Conservation (phyloP, 2,329 filamentous ascomycete species). For the Aspergillus quadricinctus region DNA sequence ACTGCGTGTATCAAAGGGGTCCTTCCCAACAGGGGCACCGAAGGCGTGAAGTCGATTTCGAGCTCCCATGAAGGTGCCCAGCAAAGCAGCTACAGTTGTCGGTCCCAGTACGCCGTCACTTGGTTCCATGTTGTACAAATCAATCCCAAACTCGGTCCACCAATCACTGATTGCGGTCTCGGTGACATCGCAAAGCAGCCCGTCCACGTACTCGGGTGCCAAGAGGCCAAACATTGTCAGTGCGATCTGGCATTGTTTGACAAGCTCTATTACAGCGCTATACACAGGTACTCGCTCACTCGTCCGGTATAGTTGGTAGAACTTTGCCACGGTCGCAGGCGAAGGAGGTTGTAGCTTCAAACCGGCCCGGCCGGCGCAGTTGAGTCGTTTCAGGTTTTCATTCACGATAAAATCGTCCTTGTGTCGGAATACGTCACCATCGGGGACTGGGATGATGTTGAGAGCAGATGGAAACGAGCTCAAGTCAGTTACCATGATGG, state of each 20-base stretch:
- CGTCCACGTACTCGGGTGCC: slow-evolving; percentile 84
- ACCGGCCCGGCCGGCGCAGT: slow-evolving; percentile 84
- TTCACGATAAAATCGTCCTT: slow-evolving; percentile 87
- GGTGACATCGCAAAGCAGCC: slow-evolving; percentile 86
- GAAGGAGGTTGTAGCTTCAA: slow-evolving; percentile 75
- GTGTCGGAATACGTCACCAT: slow-evolving; percentile 76
- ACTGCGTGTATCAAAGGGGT: slow-evolving; percentile 79
- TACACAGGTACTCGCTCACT: slow-evolving; percentile 76
- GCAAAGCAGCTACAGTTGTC: slow-evolving; percentile 79
- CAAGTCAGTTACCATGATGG: slow-evolving; percentile 89
- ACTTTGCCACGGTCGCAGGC: slow-evolving; percentile 81
- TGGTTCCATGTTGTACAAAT: slow-evolving; percentile 89
- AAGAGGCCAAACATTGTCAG: slow-evolving; percentile 83
- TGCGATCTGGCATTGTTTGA: slow-evolving; percentile 87
- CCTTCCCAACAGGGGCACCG: slow-evolving; percentile 80
- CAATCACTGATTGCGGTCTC: slow-evolving; percentile 87
- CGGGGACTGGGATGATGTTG: slow-evolving; percentile 85
- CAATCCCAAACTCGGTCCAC: slow-evolving; percentile 91
- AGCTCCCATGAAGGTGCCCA: slow-evolving; percentile 85
- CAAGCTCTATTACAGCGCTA: slow-evolving; percentile 76
- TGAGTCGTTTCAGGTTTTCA: slow-evolving; percentile 85
- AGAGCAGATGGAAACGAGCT: slow-evolving; percentile 87
- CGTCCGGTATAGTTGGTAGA: slow-evolving; percentile 82
- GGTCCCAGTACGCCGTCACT: slow-evolving; percentile 89
- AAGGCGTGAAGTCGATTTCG: slow-evolving; percentile 82